Evolutionary conservation across 495 filamentous ascomycete species (phyloP), one percentile per base, ranked within the genome.

Genomic region (Cairneyella variabilis): DNA sequence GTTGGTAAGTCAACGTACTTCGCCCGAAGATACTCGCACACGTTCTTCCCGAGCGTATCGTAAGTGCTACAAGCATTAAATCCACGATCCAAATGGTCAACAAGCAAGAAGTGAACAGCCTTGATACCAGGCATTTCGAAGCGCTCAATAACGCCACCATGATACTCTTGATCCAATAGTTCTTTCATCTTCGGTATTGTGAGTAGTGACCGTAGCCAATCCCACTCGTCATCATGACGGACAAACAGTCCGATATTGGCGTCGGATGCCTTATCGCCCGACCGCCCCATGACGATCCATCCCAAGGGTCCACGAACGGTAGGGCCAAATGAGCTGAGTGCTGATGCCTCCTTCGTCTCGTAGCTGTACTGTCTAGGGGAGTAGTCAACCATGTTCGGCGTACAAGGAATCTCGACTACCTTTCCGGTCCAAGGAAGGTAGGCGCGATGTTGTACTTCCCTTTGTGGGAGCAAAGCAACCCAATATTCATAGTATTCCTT

Each of bases 1-100:
- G 22, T 48, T 5, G 79, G 79, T 6, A 83, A 53, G 58, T 76
- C 72, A 20, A 81, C 77, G 55, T 70, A 64, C 36, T 66, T 66
- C 28, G 69, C 67, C 27, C 78, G 64, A 48, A 83, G 43, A 57
- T 65, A 81, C 63, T 83, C 77, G 23, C 72, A 76, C 18, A 79
- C 71, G 48, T 79, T 78, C 65, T 83, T 83, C 1, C 77, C 77
- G 47, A 83, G 57, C 32, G 74, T 69, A 48, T 83, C 77, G 25
- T 76, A 68, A 1, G 69, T 73, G n/a, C 67, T 72, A 0, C 71
- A 75, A 26, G 70, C 70, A 14, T 66, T 71, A 1, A 78, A 76
- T 3, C 78, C 78, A 5, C 77, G 68, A 30, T 78, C 78, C 21
- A 83, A 56, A 28, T 75, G 53, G 50, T 78, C 75, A 37, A 73